Evolutionary conservation across 2,329 filamentous ascomycete species (phyloP), one percentile per base, ranked within the genome.

Genomic region (Ceratocystis albifundus): DNA sequence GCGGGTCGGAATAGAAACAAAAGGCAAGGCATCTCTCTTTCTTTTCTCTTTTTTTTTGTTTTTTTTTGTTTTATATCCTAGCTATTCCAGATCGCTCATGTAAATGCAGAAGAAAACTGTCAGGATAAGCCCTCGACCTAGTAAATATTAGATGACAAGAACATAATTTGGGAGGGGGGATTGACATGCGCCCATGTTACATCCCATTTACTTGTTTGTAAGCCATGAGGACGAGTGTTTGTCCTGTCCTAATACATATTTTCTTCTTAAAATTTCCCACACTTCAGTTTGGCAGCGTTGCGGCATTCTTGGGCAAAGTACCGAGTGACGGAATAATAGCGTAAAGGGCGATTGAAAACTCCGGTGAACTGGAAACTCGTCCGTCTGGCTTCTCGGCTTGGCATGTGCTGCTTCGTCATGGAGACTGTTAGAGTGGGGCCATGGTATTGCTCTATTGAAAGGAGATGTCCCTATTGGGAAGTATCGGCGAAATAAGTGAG

Each of bases 371-470:
- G 20, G 8, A 48, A 53, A 53, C 48, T 53, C 48, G 22, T 10
- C 48, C 48, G 48, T 28, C 48, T 53, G 48, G 17, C n/a, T 50
- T 50, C 7, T 53, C 20, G 15, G 10, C 17, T 28, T 28, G 28
- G 28, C 3, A 3, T 28, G 28, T 28, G 28, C 28, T 28, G 28
- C 28, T 28, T 28, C 25, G 25, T 28, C 25, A 28, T 28, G 25
- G 25, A 28, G 25, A 20, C 20, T n/a, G 48, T 17, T 20, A 4
- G 17, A 22, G 48, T 53, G 48, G 48, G 22, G 48, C 15, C 7
- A n/a, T 20, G 48, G 48, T n/a, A 15, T 53, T 53, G 48, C 22
- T 53, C 48, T 53, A 53, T 53, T 53, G 48, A 20, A 53, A 53
- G 48, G 48, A 53, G 48, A 53, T 53, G 48, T 22, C 48, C 48